These are phyloP conservation scores for Saccharomyces hybrid DNA, from an alignment of 1,139 yeast species.

Conservation along the genomic window DNA sequence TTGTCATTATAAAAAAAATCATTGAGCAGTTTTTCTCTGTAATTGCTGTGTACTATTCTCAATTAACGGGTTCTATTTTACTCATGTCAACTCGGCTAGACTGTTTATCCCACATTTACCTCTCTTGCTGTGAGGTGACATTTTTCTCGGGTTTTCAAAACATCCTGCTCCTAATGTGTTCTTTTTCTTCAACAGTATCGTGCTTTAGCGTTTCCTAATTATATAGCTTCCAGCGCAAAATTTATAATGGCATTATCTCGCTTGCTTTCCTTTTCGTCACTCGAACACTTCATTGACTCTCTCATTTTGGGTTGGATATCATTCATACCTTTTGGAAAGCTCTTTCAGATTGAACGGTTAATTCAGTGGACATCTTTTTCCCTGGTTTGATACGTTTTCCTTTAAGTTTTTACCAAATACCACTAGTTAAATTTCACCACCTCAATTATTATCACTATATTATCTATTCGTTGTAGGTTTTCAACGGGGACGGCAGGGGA, in stretches of 20 bases:
- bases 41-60: no score
- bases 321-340: conserved; percentile 98
- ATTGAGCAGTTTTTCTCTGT: no score
- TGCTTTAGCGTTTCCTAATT: no score
- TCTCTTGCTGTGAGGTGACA: no score
- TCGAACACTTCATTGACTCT: not conserved
- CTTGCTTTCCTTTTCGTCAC: not conserved
- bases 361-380: conserved; percentile 92
- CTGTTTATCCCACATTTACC: no score
- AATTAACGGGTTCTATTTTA: no score
- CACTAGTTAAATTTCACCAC: not conserved
- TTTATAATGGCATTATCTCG: not conserved
- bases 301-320: not conserved
- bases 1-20: no score
- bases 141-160: no score
- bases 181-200: no score
- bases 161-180: no score
- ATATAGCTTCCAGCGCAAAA: not conserved
- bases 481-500: not conserved
- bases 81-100: no score
- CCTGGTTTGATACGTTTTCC: conserved; percentile 1
- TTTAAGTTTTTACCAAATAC: not conserved
- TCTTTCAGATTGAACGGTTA: conserved; percentile 99
- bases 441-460: not conserved
- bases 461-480: not conserved